phyloP scores from a whole-genome alignment of 768 basidiomycete genomes.

The Hirschioporus abietinus region DNA sequence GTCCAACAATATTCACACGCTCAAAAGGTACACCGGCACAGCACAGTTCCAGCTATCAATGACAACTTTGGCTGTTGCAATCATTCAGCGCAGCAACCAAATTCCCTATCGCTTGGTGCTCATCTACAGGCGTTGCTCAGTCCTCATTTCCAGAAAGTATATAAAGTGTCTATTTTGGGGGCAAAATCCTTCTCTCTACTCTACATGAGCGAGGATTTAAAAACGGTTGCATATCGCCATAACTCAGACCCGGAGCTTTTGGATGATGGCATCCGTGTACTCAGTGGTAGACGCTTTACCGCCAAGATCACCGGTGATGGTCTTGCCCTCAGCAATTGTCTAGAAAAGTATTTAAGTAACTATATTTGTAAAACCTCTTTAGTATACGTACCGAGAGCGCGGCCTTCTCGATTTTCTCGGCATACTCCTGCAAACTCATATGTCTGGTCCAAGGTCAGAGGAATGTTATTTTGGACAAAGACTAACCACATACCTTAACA shows the following conservation, averaged over 20 bases:
- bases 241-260: conserved; percentile 31
- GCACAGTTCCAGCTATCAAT: not conserved
- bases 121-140: not conserved
- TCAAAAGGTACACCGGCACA: conserved; percentile 1
- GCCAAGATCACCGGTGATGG: conserved; percentile 93
- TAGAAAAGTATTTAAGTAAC: conserved; percentile 26
- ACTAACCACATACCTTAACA: conserved; percentile 68
- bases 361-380: not conserved
- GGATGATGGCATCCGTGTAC: conserved; percentile 85
- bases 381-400: conserved; percentile 65
- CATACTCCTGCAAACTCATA: conserved; percentile 84
- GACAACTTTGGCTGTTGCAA: not conserved
- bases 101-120: not conserved
- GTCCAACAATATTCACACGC: not conserved
- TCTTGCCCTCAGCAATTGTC: conserved; percentile 97
- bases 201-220: not conserved
- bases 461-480: not conserved
- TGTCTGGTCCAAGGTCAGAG: conserved; percentile 47
- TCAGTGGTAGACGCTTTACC: conserved; percentile 87
- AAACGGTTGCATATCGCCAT: not conserved
- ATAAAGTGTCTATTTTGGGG: not conserved
- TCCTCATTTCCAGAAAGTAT: not conserved
- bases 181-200: conserved; percentile 3
- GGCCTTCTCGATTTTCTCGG: conserved; percentile 88
- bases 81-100: conserved; percentile 1